Base-by-base conservation (phyloP, 2,329 filamentous ascomycete species). In the Talaromyces albobiverticillius region DNA sequence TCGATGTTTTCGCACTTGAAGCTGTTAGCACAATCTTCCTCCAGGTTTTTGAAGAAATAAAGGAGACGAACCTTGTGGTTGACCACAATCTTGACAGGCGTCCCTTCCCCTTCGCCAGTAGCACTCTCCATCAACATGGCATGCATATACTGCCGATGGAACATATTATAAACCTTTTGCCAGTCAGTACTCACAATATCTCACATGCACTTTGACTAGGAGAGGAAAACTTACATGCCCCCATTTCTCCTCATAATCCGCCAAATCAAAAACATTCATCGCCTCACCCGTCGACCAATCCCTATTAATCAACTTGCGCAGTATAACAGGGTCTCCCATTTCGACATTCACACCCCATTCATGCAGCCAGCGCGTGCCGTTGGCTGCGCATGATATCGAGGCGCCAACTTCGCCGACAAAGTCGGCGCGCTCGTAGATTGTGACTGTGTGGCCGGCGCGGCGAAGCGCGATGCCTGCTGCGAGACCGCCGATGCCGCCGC, bases 281-380 rank as follows among this genome's bases (percentile, higher is more conserved):
- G 82, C 79, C 68, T 87, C 81, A 0, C 86, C 86, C 1, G 84
- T 88, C 64, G 81, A 79, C 85, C 85, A 89, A 68, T 88, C 84
- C 3, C 82, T 79, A 65, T 84, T 86, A 71, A 89, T 88, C 50
- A 89, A 76, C 62, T 84, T 84, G 67, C 77, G 77, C 46, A 89
- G 70, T 1, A 88, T 72, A 1, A 89, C 85, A 0, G 84, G 84
- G 54, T 87, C 81, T 8, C 85, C 86, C 62, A 82, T 83, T 13
- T 72, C 71, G 1, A 88, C 74, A 61, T 88, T 82, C 1, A 88
- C 83, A 0, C 74, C 74, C 86, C 86, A 89, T 65, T 86, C 83
- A 57, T 86, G 80, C 7, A 89, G 72, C 85, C 85, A 89, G 45
- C 83, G 77, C 1, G 85, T 86, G 7, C 85, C 86, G 61, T 89